Evolutionary conservation across 73 alveolate genomes (phyloP).

Genomic region (Paramecium sexaurelia): DNA sequence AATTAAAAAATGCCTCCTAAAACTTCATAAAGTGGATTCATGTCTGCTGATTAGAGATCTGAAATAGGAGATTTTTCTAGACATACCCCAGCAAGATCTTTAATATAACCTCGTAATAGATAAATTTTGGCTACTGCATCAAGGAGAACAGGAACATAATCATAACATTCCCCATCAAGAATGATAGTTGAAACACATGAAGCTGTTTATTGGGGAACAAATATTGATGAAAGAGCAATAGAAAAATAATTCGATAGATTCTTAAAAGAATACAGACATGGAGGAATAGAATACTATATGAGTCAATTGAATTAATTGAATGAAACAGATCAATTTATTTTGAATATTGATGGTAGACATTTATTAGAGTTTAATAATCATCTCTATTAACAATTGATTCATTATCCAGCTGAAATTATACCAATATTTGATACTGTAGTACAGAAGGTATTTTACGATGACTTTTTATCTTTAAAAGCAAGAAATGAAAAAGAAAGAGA

Average conservation of each 20-base stretch:
- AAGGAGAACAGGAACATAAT: constrained; percentile 52
- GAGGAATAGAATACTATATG: constrained; percentile 72
- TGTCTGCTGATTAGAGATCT: constrained; percentile 44
- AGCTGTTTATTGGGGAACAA: constrained; percentile 94
- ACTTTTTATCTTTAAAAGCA: constrained; percentile 3
- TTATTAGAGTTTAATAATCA: constrained; percentile 78
- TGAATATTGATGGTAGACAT: constrained; percentile 93
- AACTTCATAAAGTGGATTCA: neutral
- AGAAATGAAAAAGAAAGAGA: constrained; percentile 42
- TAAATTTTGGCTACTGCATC: neutral
- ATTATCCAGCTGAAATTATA: constrained; percentile 96
- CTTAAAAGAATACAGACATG: constrained; percentile 72
- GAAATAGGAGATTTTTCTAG: constrained; percentile 8
- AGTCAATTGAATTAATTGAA: constrained; percentile 77
- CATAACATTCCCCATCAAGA: constrained; percentile 6
- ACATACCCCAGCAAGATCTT: constrained; percentile 47
- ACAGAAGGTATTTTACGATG: constrained; percentile 80
- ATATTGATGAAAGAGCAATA: constrained; percentile 84
- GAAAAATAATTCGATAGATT: constrained; percentile 83
- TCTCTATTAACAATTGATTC: constrained; percentile 84
- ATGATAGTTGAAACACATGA: constrained; percentile 11
- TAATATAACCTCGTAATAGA: neutral
- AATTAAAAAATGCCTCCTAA: constrained; percentile 48
- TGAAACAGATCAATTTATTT: constrained; percentile 79
- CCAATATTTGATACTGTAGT: constrained; percentile 92